Base-by-base conservation (phyloP, 1,284 basidiomycete species). In the Vanrija sp. region DNA sequence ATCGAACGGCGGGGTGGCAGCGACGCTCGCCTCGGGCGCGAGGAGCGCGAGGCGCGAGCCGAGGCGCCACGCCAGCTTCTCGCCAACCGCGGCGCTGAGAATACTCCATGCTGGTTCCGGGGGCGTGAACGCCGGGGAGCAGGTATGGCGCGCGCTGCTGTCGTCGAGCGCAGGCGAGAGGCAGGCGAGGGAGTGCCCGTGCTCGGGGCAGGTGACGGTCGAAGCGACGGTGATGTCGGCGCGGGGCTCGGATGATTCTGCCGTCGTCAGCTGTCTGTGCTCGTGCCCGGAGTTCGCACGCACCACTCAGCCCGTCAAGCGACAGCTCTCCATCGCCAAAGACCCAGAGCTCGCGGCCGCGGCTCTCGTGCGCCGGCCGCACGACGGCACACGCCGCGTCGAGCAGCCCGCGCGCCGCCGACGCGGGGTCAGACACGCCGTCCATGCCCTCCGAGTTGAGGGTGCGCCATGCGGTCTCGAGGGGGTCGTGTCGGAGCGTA, bases 401-500 rank as follows among this genome's bases (percentile, higher is more conserved):
- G 34, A 58, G 46, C 1, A 53, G 51, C 8, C 16, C 40, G 40
- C 40, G 43, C 25, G n/a, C 46, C 19, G 10, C 54, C 49, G 6
- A 43, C 43, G 19, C 52, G 49, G 21, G 19, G 49, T 46, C 51
- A 23, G 43, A 9, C 6, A 18, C 21, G 25, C 40, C 40, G 40
- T 42, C 40, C n/a, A n/a, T 42, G 16, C 19, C n/a, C 7, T 39
- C 39, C 29, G 55, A 42, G 45, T 66, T 66, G 44, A 71, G 19
- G 1, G 48, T 49, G 14, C 60, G 47, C 69, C 69, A 69, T 10
- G 58, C 63, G 26, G 34, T 43, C 45, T 69, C 69, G 25, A 68
- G 44, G 3, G 64, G 55, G 34, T 67, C 64, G 23, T 47, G 16
- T 8, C 59, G 59, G 9, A 61, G 52, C 43, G 59, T 46, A 10